Evolutionary conservation across 1,284 basidiomycete genomes (phyloP).

Genomic region (Xerocomus cyaneibrunnescens): DNA sequence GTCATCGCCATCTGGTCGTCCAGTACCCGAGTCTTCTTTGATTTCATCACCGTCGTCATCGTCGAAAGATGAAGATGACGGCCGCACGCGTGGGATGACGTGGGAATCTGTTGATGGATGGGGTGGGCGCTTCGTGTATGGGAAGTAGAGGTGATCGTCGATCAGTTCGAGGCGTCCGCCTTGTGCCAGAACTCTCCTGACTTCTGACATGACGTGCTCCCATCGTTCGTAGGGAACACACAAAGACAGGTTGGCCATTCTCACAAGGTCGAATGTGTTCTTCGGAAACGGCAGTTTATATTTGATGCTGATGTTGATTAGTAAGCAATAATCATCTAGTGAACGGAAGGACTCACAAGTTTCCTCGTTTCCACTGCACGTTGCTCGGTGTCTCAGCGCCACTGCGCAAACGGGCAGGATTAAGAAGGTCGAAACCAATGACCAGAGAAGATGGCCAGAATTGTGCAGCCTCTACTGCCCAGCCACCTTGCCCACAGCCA

Average conservation of each 20-base stretch:
- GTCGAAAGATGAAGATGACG: constrained; percentile 18
- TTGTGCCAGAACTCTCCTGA: constrained; percentile 56
- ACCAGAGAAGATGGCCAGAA: constrained; percentile 59
- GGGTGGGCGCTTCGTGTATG: constrained; percentile 41
- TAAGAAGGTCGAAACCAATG: constrained; percentile 64
- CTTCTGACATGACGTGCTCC: constrained; percentile 57
- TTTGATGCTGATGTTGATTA: constrained; percentile 45
- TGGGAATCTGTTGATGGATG: constrained; percentile 12
- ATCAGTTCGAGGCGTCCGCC: constrained; percentile 68
- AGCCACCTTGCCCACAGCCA: constrained; percentile 67
- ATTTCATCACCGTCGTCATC: constrained; percentile 6
- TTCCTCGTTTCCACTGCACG: constrained; percentile 54
- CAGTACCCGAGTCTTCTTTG: constrained; percentile 7
- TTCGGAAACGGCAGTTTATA: constrained; percentile 57
- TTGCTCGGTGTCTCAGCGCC: constrained; percentile 41
- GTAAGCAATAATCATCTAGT: constrained; percentile 4
- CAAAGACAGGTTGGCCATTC: constrained; percentile 64
- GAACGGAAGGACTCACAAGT: constrained; percentile 54
- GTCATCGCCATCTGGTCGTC: constrained; percentile 7
- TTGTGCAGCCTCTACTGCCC: constrained; percentile 58
- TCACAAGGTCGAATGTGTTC: constrained; percentile 64
- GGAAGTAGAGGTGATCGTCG: constrained; percentile 67
- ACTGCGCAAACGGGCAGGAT: constrained; percentile 41
- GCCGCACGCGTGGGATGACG: background rate
- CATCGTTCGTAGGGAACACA: constrained; percentile 59